Conservation (phyloP, 805 yeast genomes). For the Dipodascus geniculatus region DNA sequence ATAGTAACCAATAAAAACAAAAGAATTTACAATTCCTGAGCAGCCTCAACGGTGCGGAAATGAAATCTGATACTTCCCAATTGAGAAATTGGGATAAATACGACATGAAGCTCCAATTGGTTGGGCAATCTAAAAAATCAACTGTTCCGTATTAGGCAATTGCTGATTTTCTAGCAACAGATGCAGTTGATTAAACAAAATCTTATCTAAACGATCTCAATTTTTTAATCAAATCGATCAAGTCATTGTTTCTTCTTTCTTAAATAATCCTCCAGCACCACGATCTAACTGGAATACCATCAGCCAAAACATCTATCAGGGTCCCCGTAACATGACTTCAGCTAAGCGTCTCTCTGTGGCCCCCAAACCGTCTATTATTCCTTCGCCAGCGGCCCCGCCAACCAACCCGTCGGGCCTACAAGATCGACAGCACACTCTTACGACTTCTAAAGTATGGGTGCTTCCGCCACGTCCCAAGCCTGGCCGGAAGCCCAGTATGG, state of each 20-base stretch:
- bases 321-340: not conserved
- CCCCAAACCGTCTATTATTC: not conserved
- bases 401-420: not conserved
- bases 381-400: not conserved
- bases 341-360: not conserved
- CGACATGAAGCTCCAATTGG: too few relatives aligned
- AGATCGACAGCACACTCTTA: not conserved
- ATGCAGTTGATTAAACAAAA: not conserved
- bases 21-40: not conserved
- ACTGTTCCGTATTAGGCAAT: not conserved
- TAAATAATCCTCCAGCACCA: not conserved
- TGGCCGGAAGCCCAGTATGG: slow-evolving; percentile 68
- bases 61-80: not conserved
- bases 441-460: slow-evolving; percentile 58
- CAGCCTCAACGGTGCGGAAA: not conserved
- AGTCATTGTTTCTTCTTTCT: not conserved
- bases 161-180: not conserved
- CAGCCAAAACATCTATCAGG: too few relatives aligned
- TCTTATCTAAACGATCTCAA: not conserved
- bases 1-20: not conserved
- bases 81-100: too few relatives aligned
- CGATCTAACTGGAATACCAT: not conserved
- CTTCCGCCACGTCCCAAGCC: slow-evolving; percentile 48
- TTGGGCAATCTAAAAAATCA: too few relatives aligned
- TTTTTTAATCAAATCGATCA: not conserved